Conservation (phyloP, 78 protist species). For the Tieghemostelium lacteum region DNA sequence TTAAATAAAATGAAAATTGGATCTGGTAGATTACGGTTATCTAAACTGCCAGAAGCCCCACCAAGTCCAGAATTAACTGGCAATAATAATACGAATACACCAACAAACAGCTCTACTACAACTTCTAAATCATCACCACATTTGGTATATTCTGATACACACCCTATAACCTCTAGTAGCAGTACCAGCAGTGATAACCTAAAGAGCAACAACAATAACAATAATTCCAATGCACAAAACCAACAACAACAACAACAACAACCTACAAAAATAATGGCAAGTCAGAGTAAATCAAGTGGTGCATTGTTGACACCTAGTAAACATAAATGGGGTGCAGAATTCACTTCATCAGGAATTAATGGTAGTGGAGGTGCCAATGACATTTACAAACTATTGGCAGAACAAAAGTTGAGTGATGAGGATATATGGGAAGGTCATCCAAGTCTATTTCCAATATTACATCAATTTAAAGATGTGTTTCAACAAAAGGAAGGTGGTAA, state of each 20-base stretch:
- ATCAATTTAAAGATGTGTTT: slow-evolving; percentile 14
- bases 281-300: slow-evolving; percentile 11
- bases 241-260: too few species aligned
- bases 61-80: slow-evolving; percentile 8
- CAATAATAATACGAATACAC: not conserved
- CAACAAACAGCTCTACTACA: not conserved
- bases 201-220: too few species aligned
- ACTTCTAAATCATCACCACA: slow-evolving; percentile 21
- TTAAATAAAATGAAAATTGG: slow-evolving; percentile 11
- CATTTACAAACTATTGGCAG: slow-evolving; percentile 48
- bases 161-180: not conserved
- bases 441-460: slow-evolving; percentile 43
- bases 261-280: not conserved
- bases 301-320: slow-evolving; percentile 10
- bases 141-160: slow-evolving; percentile 2
- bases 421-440: slow-evolving; percentile 81
- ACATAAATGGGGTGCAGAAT: slow-evolving; percentile 16
- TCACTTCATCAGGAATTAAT: too few species aligned
- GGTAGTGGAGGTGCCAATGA: slow-evolving; percentile 44
- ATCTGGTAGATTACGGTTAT: slow-evolving; percentile 7
- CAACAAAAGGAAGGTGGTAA: not conserved
- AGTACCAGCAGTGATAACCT: not conserved
- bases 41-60: slow-evolving; percentile 36
- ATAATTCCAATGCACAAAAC: too few species aligned
- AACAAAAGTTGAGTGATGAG: slow-evolving; percentile 60